Percentiles rank a stretch among this genome's conserved stretches.
These are phyloP conservation scores for Geotrichum australiense DNA, from an alignment of 1,139 yeast genomes.

Conservation along the genomic window DNA sequence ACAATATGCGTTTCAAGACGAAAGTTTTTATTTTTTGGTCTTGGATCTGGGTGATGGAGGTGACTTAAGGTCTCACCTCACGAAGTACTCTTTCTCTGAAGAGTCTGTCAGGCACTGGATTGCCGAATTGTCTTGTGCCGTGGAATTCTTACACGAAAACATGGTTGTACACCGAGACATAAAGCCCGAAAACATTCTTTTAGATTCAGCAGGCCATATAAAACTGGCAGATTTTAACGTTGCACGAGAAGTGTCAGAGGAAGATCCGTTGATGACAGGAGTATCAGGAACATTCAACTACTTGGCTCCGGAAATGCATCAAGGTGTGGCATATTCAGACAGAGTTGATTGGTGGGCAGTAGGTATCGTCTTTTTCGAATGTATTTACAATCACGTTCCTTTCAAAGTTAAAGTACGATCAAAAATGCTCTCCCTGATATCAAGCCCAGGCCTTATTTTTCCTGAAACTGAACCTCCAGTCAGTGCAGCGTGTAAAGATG, in stretches of 20 bases:
- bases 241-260: conserved; percentile 26
- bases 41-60: conserved; percentile 86
- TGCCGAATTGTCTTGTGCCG: conserved; percentile 61
- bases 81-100: conserved; percentile 48
- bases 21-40: conserved; percentile 59
- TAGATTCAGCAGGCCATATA: conserved; percentile 63
- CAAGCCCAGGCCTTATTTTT: conserved; percentile 15
- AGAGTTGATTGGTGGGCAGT: conserved; percentile 90
- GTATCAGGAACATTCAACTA: conserved; percentile 85
- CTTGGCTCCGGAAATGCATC: conserved; percentile 78
- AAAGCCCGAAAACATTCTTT: conserved; percentile 62
- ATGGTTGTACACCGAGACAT: conserved; percentile 63
- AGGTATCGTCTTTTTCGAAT: conserved; percentile 77
- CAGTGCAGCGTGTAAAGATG: conserved; percentile 23
- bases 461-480: conserved; percentile 24
- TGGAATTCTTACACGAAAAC: conserved; percentile 56
- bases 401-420: conserved; percentile 51
- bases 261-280: conserved; percentile 39
- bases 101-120: conserved; percentile 57
- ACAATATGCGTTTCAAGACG: conserved; percentile 77
- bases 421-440: conserved; percentile 12
- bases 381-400: conserved; percentile 77
- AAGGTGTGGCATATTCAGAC: conserved; percentile 62
- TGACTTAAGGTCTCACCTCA: conserved; percentile 71
- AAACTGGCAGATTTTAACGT: conserved; percentile 69